Evolutionary conservation across 139 green algal species (phyloP).

Genomic region (Ettlia oleoabundans): DNA sequence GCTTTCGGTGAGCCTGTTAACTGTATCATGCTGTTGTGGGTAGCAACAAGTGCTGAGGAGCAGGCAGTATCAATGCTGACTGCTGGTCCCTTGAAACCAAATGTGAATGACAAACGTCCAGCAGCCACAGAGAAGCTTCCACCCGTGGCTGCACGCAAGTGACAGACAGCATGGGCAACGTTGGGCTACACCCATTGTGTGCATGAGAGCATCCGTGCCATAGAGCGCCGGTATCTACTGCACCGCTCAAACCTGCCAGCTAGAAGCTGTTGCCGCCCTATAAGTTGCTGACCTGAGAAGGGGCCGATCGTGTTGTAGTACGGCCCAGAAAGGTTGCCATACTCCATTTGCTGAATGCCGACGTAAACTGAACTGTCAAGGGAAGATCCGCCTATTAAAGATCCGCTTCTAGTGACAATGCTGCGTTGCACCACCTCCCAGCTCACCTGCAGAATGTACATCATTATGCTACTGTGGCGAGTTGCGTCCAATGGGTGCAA

Average conservation of each 20-base stretch:
- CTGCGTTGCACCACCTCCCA: constrained; percentile 4
- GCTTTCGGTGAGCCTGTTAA: constrained; percentile 10
- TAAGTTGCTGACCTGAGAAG: constrained; percentile 36
- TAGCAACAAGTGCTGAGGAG: constrained; percentile 63
- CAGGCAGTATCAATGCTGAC: constrained; percentile 67
- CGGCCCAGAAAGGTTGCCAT: constrained; percentile 16
- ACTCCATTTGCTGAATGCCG: constrained; percentile 65
- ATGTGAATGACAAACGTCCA: constrained; percentile 66
- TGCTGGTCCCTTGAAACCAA: constrained; percentile 63
- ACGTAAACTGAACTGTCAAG: constrained; percentile 46
- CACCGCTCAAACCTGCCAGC: too few species aligned
- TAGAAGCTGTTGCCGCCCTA: not conserved
- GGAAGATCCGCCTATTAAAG: too few species aligned
- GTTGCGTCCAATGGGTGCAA: too few species aligned
- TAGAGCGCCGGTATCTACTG: too few species aligned
- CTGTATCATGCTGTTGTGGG: constrained; percentile 38
- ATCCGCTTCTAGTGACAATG: not conserved
- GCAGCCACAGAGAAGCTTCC: constrained; percentile 43
- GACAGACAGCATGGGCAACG: not conserved
- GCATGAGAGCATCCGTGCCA: too few species aligned
- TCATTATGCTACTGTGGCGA: too few species aligned
- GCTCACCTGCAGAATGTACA: not conserved
- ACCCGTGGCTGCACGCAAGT: not conserved
- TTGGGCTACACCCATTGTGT: too few species aligned
- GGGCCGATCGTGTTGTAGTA: not conserved